These are phyloP conservation scores for Glebionis coronaria DNA, from an alignment of 129 eudicot genomes.

Conservation along the genomic window DNA sequence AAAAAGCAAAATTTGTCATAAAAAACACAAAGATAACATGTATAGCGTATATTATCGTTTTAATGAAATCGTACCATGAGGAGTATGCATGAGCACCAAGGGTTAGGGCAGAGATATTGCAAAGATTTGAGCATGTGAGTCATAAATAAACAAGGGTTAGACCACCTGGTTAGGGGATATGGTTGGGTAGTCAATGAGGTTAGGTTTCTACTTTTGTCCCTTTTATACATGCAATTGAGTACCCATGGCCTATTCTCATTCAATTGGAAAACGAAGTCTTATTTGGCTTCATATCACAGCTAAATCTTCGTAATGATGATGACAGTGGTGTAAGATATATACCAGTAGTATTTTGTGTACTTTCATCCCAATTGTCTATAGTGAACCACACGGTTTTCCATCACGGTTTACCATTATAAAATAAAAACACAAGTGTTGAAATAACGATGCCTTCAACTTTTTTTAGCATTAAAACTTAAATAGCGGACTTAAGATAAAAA, in stretches of 20 bases:
- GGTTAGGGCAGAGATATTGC: too few species aligned
- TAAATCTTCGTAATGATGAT: constrained; percentile 17
- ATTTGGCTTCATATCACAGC: constrained; percentile 23
- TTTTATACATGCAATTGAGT: constrained; percentile 38
- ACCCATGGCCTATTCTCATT: constrained; percentile 42
- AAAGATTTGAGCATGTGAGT: constrained; percentile 19
- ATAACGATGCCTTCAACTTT: neutral
- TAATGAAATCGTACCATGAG: neutral
- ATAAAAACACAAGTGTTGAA: too few species aligned
- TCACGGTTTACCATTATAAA: neutral
- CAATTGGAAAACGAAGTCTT: constrained; percentile 31
- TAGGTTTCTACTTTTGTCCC: constrained; percentile 39
- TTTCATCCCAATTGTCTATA: neutral
- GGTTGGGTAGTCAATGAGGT: constrained; percentile 38
- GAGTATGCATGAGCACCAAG: neutral
- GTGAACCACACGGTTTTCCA: constrained; percentile 16
- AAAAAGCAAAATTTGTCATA: too few species aligned
- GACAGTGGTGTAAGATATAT: neutral
- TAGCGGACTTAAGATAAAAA: too few species aligned
- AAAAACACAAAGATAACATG: too few species aligned
- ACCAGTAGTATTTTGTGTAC: constrained; percentile 7
- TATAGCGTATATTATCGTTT: too few species aligned
- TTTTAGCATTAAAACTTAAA: neutral
- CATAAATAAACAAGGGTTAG: constrained; percentile 27
- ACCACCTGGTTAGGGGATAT: constrained; percentile 25